These are phyloP conservation scores for Hyaloscypha hepaticicola DNA, from an alignment of 495 filamentous ascomycete genomes.

Conservation along the genomic window DNA sequence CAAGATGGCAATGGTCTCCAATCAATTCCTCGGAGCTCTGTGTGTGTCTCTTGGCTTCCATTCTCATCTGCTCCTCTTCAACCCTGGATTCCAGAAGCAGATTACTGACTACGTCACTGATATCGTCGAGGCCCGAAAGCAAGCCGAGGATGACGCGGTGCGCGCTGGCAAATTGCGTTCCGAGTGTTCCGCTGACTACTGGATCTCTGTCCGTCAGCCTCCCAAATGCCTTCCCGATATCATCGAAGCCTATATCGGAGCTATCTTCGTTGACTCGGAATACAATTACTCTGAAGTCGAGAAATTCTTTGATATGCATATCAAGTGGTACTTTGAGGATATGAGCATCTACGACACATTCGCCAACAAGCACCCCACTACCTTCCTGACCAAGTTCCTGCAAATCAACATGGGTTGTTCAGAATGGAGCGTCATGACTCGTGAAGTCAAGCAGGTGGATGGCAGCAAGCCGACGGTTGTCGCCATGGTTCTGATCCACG, in stretches of 20 bases:
- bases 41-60: slow-evolving; percentile 77
- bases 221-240: slow-evolving; percentile 90
- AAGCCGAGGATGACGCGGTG: slow-evolving; percentile 41
- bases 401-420: slow-evolving; percentile 45
- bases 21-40: slow-evolving; percentile 86
- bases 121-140: slow-evolving; percentile 53
- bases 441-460: slow-evolving; percentile 33
- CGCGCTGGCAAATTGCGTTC: slow-evolving; percentile 44
- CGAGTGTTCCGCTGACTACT: slow-evolving; percentile 71
- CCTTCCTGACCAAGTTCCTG: slow-evolving; percentile 43
- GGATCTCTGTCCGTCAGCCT: slow-evolving; percentile 65
- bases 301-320: slow-evolving; percentile 69
- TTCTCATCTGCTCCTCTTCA: slow-evolving; percentile 65
- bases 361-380: slow-evolving; percentile 83
- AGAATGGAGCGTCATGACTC: slow-evolving; percentile 44
- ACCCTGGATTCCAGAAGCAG: slow-evolving; percentile 54
- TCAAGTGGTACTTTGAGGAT: slow-evolving; percentile 79
- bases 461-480: slow-evolving; percentile 44
- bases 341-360: slow-evolving; percentile 87
- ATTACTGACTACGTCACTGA: slow-evolving; percentile 71
- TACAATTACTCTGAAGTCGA: slow-evolving; percentile 75
- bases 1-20: slow-evolving; percentile 99
- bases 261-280: slow-evolving; percentile 86
- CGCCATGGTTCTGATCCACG: slow-evolving; percentile 77
- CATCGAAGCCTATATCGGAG: slow-evolving; percentile 86